A percentile compares a stretch with the other conserved stretches of the same genome.
These are phyloP conservation scores for Candida nemodendra DNA, from an alignment of 805 yeast species.

Conservation along the genomic window DNA sequence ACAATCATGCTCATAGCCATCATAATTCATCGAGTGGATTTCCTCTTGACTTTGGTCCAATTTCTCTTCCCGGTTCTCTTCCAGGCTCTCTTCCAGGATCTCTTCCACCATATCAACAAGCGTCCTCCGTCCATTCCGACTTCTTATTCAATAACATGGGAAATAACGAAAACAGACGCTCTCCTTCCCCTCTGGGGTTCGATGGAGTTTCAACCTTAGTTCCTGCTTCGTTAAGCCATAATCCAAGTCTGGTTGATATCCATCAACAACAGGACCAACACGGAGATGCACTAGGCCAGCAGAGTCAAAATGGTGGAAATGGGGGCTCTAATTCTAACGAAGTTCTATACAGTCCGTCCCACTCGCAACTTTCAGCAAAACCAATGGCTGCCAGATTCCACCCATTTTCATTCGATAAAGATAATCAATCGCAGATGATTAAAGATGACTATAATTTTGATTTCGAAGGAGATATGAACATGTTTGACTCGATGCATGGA, in stretches of 20 bases:
- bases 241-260: constrained; percentile 23
- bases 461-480: constrained; percentile 29
- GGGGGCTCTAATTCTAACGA: constrained; percentile 6
- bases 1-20: constrained; percentile 2
- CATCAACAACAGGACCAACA: constrained; percentile 8
- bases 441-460: constrained; percentile 24
- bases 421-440: constrained; percentile 8
- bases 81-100: constrained; percentile 4
- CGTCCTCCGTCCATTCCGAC: constrained; percentile 14
- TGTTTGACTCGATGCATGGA: constrained; percentile 23
- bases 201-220: constrained; percentile 22
- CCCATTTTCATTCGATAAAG: constrained; percentile 15
- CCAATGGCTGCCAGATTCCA: constrained; percentile 11
- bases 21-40: constrained; percentile 1
- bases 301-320: not conserved
- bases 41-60: constrained; percentile 21
- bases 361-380: constrained; percentile 20
- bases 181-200: constrained; percentile 23
- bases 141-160: constrained; percentile 8
- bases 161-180: constrained; percentile 9
- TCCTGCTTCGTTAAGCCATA: constrained; percentile 22
- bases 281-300: constrained; percentile 7
- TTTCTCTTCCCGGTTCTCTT: constrained; percentile 10
- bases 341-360: constrained; percentile 23
- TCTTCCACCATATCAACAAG: constrained; percentile 5